Base-by-base conservation (phyloP, 2,329 filamentous ascomycete genomes). In the Samsoniella hepiali region DNA sequence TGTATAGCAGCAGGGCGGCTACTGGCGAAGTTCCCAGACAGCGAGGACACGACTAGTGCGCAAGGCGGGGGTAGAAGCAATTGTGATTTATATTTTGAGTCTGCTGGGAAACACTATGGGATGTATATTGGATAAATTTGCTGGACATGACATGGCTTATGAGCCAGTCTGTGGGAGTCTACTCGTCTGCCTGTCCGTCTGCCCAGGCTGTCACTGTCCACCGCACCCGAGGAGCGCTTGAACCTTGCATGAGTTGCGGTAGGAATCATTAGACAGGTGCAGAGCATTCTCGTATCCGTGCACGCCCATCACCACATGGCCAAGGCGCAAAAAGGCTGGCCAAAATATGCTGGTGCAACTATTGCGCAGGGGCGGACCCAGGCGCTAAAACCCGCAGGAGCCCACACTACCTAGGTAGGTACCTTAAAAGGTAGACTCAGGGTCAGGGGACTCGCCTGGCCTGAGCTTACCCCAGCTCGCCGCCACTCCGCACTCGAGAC, bases 401-500 rank as follows among this genome's bases (percentile, higher is more conserved):
- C 50, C 38, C 22, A 22, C 22, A 22, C 22, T 22, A 22, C 22
- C 22, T 22, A 22, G 22, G 22, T 22, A 22, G 22, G 22, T 22
- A 22, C 22, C 22, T 22, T 22, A 22, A 22, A 22, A 22, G 22
- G 22, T 22, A 10, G 58, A 36, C 29, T 47, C 49, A 55, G 59
- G 40, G 50, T 62, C 61, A 62, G 62, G 65, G 60, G 59, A 47
- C 50, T 44, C 11, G 67, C 67, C 49, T 61, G 49, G 50, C 58
- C 58, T 53, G 9, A 29, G 49, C 38, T 54, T 45, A 50, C 44
- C 57, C 45, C 36, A n/a, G 57, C 47, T 3, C 45, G 64, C 66
- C 68, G 10, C 36, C 45, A 15, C 45, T 72, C 69, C 70, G 67
- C 66, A 69, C 70, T 61, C 69, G 73, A 74, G 73, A 75, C 73